Percentiles rank a stretch among this genome's conserved stretches.
phyloP scores from a whole-genome alignment of 495 filamentous ascomycete genomes.

The Tuber magnatum region DNA sequence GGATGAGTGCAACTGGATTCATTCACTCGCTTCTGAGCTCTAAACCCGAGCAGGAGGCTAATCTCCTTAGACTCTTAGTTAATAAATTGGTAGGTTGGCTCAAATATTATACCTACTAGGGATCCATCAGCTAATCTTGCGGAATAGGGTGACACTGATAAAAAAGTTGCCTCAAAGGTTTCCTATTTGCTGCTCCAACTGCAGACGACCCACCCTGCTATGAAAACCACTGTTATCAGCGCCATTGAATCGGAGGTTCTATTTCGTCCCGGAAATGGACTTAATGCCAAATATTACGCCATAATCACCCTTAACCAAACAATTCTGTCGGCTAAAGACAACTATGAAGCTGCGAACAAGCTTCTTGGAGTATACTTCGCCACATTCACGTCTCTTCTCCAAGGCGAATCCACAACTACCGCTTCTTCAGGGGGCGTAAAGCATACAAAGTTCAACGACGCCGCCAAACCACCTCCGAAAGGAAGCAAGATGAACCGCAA shows the following conservation, averaged over 20 bases:
- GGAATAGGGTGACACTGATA: conserved; percentile 68
- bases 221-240: conserved; percentile 81
- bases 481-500: conserved; percentile 40
- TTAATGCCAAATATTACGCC: conserved; percentile 88
- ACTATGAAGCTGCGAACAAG: conserved; percentile 63
- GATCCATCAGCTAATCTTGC: background rate
- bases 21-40: conserved; percentile 85
- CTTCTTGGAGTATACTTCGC: conserved; percentile 85
- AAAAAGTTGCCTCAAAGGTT: conserved; percentile 85
- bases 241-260: conserved; percentile 79
- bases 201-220: conserved; percentile 74
- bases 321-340: conserved; percentile 73
- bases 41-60: conserved; percentile 96
- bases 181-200: conserved; percentile 91
- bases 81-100: conserved; percentile 62
- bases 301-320: conserved; percentile 96
- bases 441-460: conserved; percentile 33
- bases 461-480: conserved; percentile 32
- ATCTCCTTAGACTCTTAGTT: conserved; percentile 79
- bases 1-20: conserved; percentile 75
- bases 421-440: background rate
- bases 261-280: conserved; percentile 74
- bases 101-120: conserved; percentile 8
- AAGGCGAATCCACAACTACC: conserved; percentile 44
- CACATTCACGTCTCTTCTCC: conserved; percentile 69